These are phyloP conservation scores for Capsicum rhomboideum DNA, from an alignment of 257 asterid species.

Conservation along the genomic window DNA sequence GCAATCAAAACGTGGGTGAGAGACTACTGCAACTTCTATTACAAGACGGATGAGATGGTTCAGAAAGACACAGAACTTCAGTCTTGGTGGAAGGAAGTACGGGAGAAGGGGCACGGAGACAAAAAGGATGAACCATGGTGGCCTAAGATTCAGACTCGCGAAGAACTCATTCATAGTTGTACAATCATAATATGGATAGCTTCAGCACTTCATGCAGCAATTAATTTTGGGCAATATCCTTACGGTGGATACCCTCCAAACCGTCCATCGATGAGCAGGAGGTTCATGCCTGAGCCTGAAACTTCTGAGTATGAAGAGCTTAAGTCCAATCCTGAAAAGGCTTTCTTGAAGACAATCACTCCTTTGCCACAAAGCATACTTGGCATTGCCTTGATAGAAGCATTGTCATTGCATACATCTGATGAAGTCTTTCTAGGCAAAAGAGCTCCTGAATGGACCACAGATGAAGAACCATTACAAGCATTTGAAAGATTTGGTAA, in stretches of 20 bases:
- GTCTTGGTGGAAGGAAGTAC: constrained; percentile 69
- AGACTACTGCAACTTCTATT: constrained; percentile 63
- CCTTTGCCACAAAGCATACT: constrained; percentile 47
- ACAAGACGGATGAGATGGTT: constrained; percentile 34
- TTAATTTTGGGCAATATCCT: constrained; percentile 72
- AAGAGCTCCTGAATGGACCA: constrained; percentile 45
- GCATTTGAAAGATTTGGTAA: constrained; percentile 50
- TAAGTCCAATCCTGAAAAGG: constrained; percentile 46
- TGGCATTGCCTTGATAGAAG: constrained; percentile 56
- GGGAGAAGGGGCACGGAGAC: constrained; percentile 68
- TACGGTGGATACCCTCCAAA: constrained; percentile 65
- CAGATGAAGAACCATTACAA: constrained; percentile 33
- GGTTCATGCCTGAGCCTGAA: constrained; percentile 53
- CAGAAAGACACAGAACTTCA: constrained; percentile 56
- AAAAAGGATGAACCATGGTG: constrained; percentile 68
- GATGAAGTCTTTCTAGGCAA: constrained; percentile 69
- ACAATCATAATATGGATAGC: constrained; percentile 74
- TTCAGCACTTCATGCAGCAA: constrained; percentile 83
- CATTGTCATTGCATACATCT: constrained; percentile 62
- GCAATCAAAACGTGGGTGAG: constrained; percentile 69
- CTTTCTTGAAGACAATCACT: constrained; percentile 51
- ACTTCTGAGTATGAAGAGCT: constrained; percentile 60
- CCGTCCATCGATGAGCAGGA: constrained; percentile 59
- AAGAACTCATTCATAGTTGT: constrained; percentile 53
- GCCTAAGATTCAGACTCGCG: constrained; percentile 56